Evolutionary conservation across 805 yeast genomes (phyloP).

Genomic region (Starmerella floris): DNA sequence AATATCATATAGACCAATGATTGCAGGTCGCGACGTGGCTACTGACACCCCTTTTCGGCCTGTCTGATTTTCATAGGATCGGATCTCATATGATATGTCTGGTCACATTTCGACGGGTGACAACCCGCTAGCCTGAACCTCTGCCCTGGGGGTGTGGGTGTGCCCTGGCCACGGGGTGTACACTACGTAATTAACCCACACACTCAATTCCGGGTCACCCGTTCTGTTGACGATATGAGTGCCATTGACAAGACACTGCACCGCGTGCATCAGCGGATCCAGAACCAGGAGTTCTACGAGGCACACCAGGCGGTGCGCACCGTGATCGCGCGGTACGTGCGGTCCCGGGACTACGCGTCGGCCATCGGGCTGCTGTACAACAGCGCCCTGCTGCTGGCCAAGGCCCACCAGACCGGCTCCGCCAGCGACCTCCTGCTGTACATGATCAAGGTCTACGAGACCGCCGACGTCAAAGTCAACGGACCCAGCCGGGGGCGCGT

Average conservation of each 20-base stretch:
- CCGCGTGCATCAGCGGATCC: constrained; percentile 34
- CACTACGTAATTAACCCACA: no score
- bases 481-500: constrained; percentile 36
- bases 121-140: no score
- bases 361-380: constrained; percentile 64
- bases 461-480: constrained; percentile 34
- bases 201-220: no score
- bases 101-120: no score
- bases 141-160: no score
- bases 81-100: no score
- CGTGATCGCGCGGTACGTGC: constrained; percentile 70
- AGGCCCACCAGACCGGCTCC: constrained; percentile 62
- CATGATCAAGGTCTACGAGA: constrained; percentile 54
- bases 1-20: no score
- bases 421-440: constrained; percentile 66
- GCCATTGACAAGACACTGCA: constrained; percentile 20
- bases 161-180: no score
- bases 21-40: no score
- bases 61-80: no score
- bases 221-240: no score
- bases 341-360: constrained; percentile 48
- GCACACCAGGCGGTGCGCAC: constrained; percentile 93
- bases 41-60: no score
- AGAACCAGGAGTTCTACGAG: constrained; percentile 70
- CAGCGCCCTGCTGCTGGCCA: constrained; percentile 55